Conservation (phyloP, 140 eudicot genomes). For the Flaveria floridana region DNA sequence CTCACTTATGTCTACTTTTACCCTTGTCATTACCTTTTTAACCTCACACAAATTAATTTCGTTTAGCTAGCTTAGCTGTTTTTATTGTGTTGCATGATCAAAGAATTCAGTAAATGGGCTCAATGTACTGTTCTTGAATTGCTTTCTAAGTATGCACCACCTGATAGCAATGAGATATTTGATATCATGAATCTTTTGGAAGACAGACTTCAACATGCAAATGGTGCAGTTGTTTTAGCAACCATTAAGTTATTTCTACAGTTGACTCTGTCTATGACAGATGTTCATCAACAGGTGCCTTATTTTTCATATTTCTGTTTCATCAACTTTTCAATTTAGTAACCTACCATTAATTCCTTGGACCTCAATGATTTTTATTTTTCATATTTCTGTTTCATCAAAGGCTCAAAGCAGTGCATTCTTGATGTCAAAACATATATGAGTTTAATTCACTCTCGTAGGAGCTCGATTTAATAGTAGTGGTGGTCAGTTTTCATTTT, state of each 20-base stretch:
- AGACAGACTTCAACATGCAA: conserved; percentile 97
- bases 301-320: conserved; percentile 5
- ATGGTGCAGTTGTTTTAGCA: conserved; percentile 95
- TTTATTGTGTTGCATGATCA: conserved; percentile 58
- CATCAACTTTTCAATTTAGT: conserved; percentile 7
- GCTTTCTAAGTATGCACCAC: conserved; percentile 86
- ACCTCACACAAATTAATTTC: neutral
- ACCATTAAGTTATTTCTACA: conserved; percentile 92
- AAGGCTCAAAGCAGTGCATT: neutral
- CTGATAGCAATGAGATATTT: conserved; percentile 87
- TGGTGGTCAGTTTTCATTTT: neutral
- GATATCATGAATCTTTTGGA: conserved; percentile 99
- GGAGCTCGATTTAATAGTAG: neutral
- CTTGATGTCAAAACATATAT: neutral
- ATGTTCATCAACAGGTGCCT: conserved; percentile 90
- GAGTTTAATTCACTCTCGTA: neutral
- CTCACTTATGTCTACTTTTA: conserved; percentile 1
- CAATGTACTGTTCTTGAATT: conserved; percentile 91
- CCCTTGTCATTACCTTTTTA: neutral
- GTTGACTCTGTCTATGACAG: conserved; percentile 89
- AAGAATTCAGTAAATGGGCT: conserved; percentile 95
- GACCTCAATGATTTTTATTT: neutral
- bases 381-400: neutral
- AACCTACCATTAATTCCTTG: neutral
- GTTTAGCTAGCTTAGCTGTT: neutral